These are phyloP conservation scores for Trichophyton schoenleinii DNA, from an alignment of 2,329 filamentous ascomycete genomes.

Conservation along the genomic window DNA sequence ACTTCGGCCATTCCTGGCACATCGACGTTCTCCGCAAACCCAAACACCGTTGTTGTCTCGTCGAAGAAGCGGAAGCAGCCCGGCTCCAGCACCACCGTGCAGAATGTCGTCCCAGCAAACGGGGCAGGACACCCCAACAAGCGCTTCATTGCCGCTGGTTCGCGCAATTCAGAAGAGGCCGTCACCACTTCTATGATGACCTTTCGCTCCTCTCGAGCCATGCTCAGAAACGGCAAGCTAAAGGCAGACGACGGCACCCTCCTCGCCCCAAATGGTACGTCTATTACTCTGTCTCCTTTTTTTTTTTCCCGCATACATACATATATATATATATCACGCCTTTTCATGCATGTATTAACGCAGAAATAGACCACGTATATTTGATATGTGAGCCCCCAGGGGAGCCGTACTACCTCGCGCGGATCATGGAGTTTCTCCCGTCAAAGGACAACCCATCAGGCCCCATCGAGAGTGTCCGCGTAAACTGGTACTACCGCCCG, in stretches of 20 bases:
- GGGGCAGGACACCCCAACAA: slow-evolving; percentile 13
- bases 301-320: slow-evolving; percentile 5
- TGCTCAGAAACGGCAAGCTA: slow-evolving; percentile 63
- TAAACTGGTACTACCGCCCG: slow-evolving; percentile 97
- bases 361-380: slow-evolving; percentile 64
- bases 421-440: slow-evolving; percentile 97
- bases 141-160: slow-evolving; percentile 27
- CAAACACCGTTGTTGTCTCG: slow-evolving; percentile 38
- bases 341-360: slow-evolving; percentile 5
- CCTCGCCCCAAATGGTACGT: slow-evolving; percentile 72
- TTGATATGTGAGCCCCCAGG: slow-evolving; percentile 93
- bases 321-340: slow-evolving; percentile 9
- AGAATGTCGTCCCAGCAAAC: slow-evolving; percentile 15
- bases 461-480: slow-evolving; percentile 72
- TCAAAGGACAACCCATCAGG: slow-evolving; percentile 58
- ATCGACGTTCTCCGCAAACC: slow-evolving; percentile 44
- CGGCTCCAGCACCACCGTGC: slow-evolving; percentile 24
- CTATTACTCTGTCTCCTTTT: background rate
- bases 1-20: slow-evolving; percentile 43
- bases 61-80: slow-evolving; percentile 81
- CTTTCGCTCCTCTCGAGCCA: slow-evolving; percentile 60
- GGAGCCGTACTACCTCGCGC: slow-evolving; percentile 92
- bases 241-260: slow-evolving; percentile 83
- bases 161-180: slow-evolving; percentile 19
- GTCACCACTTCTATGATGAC: slow-evolving; percentile 73